Evolutionary conservation across 495 filamentous ascomycete species (phyloP).

Genomic region (Annulohypoxylon moriforme): DNA sequence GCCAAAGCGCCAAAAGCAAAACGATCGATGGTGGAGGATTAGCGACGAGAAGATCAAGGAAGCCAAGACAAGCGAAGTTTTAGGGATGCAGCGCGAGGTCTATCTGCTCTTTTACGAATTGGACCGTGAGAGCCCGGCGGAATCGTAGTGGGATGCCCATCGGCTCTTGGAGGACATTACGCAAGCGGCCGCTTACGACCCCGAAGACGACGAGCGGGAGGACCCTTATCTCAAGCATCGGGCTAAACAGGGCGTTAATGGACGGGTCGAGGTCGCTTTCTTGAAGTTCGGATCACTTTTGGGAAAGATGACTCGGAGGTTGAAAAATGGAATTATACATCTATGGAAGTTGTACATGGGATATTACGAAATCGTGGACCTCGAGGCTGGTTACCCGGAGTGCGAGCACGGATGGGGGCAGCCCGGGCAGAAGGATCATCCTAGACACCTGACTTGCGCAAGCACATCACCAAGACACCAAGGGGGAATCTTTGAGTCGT

Average conservation of each 20-base stretch:
- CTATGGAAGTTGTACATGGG: slow-evolving; percentile 42
- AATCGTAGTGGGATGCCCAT: slow-evolving; percentile 41
- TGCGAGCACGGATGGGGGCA: not conserved
- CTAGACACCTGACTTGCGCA: not conserved
- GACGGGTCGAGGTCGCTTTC: slow-evolving; percentile 16
- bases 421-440: not conserved
- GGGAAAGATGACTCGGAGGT: not conserved
- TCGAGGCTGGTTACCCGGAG: not conserved
- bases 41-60: slow-evolving; percentile 98
- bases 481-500: slow-evolving; percentile 1
- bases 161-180: slow-evolving; percentile 33
- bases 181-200: slow-evolving; percentile 25
- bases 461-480: not conserved
- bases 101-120: slow-evolving; percentile 97
- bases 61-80: slow-evolving; percentile 87
- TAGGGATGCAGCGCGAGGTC: slow-evolving; percentile 94
- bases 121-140: slow-evolving; percentile 56
- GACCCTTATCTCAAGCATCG: slow-evolving; percentile 10
- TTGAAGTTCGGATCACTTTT: slow-evolving; percentile 8
- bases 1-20: slow-evolving; percentile 68
- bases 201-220: slow-evolving; percentile 16
- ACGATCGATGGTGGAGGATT: slow-evolving; percentile 94
- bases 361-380: slow-evolving; percentile 8
- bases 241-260: slow-evolving; percentile 9
- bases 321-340: not conserved